Conservation (phyloP, 2,329 filamentous ascomycete genomes). For the Gliomastix tumulicola region DNA sequence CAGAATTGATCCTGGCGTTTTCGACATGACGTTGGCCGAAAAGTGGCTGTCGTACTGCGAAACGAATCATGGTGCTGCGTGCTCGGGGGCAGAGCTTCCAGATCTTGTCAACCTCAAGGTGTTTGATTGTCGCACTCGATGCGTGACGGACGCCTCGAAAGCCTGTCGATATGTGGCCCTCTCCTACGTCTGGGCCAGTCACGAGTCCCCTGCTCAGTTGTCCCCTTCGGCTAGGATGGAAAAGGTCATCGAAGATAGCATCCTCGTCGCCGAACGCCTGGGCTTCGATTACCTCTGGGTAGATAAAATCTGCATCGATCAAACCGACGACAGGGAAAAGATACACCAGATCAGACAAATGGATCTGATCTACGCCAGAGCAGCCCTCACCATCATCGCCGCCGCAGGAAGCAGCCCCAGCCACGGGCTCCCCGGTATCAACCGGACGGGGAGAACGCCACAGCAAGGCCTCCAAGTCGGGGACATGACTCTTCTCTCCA, state of each 20-base stretch:
- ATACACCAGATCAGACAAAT: slow-evolving; percentile 14
- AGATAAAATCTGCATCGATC: slow-evolving; percentile 16
- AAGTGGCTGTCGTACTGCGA: background rate
- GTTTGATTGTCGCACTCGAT: background rate
- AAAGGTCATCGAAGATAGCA: slow-evolving; percentile 7
- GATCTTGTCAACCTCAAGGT: background rate
- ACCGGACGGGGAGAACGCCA: background rate
- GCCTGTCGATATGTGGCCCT: background rate
- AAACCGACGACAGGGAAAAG: slow-evolving; percentile 12
- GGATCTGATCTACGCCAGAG: slow-evolving; percentile 14
- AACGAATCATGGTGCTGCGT: background rate
- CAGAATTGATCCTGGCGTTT: background rate
- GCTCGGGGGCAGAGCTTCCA: background rate
- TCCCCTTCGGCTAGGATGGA: background rate
- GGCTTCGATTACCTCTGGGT: slow-evolving; percentile 16
- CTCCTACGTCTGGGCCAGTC: background rate
- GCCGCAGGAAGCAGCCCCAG: slow-evolving; percentile 5
- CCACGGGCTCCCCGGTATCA: slow-evolving; percentile 4
- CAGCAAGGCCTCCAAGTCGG: background rate
- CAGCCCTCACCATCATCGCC: slow-evolving; percentile 14
- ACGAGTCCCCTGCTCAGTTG: background rate
- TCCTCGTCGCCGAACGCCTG: slow-evolving; percentile 10
- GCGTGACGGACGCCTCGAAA: background rate
- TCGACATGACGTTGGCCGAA: background rate
- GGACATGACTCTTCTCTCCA: background rate